Evolutionary conservation across 2,329 filamentous ascomycete species (phyloP), one percentile per base, ranked within the genome.

Genomic region (Tolypocladium inflatum): DNA sequence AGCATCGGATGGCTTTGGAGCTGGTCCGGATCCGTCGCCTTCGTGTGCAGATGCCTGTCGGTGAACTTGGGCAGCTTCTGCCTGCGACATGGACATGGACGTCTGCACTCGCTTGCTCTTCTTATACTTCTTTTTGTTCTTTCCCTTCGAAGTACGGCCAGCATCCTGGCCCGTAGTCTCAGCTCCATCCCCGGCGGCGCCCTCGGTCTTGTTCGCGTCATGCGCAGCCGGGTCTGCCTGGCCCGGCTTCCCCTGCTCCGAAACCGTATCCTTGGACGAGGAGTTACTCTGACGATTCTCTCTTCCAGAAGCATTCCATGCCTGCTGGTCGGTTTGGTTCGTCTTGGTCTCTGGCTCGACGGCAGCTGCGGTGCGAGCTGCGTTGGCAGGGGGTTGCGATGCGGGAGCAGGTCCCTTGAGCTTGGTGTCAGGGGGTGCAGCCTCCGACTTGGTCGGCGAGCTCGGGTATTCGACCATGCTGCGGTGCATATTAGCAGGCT

Each of bases 101-200:
- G 35, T 58, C 19, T 37, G 4, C 50, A 30, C 38, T 38, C 48
- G 57, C 42, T 62, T 30, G 26, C 26, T 64, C 58, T 63, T 67
- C 45, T 63, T 70, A 54, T 66, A 68, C n/a, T 62, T 63, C n/a
- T 62, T 62, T 33, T 64, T 69, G 54, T 60, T 65, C 11, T 61
- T 64, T 19, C 57, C 51, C 38, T 58, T 60, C 57, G 7, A 37
- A 50, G 57, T 60, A 53, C 60, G 60, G 2, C 15, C n/a, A 21
- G 10, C 5, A 6, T 37, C 19, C 23, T 57, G 58, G 35, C 30
- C 43, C 11, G 26, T 6, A 17, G 38, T 19, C n/a, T 10, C 50
- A 48, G 9, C 11, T 13, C 13, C 48, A 15, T 55, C 23, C 10
- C 19, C 48, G 19, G 19, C 30, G 7, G n/a, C 15, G 10, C 8